These are phyloP conservation scores for Trametes coccinea DNA, from an alignment of 768 basidiomycete species.

Conservation along the genomic window DNA sequence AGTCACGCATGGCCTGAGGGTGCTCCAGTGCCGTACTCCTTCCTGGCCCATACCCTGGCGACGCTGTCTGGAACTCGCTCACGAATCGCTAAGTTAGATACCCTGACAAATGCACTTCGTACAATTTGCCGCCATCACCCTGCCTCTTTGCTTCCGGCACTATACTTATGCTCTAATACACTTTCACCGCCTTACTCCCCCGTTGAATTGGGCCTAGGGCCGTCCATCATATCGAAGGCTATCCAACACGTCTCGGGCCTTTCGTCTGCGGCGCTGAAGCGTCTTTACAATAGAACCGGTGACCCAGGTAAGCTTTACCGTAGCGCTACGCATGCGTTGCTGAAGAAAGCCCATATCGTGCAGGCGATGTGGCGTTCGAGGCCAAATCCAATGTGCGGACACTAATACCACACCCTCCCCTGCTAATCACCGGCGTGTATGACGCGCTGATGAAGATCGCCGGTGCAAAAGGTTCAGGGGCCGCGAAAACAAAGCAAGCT, in stretches of 20 bases:
- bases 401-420: constrained; percentile 67
- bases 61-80: constrained; percentile 68
- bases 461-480: constrained; percentile 69
- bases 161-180: constrained; percentile 83
- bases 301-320: constrained; percentile 49
- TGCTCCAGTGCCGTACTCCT: constrained; percentile 61
- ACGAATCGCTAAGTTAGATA: constrained; percentile 66
- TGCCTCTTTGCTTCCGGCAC: constrained; percentile 66
- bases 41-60: constrained; percentile 64
- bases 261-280: constrained; percentile 54
- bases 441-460: constrained; percentile 67
- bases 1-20: constrained; percentile 44
- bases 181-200: constrained; percentile 73
- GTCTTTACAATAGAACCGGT: constrained; percentile 70
- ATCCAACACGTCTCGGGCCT: constrained; percentile 76
- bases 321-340: constrained; percentile 1
- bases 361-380: constrained; percentile 83
- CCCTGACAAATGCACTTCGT: constrained; percentile 73
- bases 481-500: constrained; percentile 72
- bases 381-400: constrained; percentile 79
- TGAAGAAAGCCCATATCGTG: background rate
- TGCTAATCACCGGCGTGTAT: constrained; percentile 68
- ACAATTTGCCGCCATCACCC: constrained; percentile 67
- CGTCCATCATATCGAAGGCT: constrained; percentile 65
- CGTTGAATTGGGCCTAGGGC: constrained; percentile 69